A percentile compares a stretch with the other conserved stretches of the same genome.
Evolutionary conservation across 2,329 filamentous ascomycete species (phyloP).

Genomic region (Diplodia scrobiculata): DNA sequence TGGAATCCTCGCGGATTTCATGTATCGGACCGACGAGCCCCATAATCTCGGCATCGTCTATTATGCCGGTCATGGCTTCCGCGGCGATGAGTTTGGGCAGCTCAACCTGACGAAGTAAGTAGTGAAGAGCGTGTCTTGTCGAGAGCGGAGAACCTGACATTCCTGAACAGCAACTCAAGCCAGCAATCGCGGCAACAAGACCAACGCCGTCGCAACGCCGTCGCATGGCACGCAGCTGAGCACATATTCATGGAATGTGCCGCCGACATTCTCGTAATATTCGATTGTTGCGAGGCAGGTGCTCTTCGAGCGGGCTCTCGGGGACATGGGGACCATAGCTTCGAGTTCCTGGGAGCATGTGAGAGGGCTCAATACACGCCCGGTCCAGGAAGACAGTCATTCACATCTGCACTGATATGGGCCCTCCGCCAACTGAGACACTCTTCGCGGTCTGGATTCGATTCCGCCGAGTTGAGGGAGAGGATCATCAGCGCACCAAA

Average conservation of each 20-base stretch:
- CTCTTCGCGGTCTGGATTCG: background rate
- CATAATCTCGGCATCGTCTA: conserved; percentile 1
- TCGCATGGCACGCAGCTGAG: background rate
- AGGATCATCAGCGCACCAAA: background rate
- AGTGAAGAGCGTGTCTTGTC: background rate
- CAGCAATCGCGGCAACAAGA: background rate
- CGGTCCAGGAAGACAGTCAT: background rate
- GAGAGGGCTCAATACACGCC: background rate
- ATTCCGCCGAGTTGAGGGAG: background rate
- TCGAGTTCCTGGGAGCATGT: conserved; percentile 9
- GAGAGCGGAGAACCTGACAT: background rate
- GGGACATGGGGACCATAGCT: background rate
- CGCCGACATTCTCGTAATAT: conserved; percentile 34
- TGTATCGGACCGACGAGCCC: background rate
- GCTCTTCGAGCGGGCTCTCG: conserved; percentile 28
- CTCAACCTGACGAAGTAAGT: background rate
- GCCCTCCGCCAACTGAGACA: background rate
- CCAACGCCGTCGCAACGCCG: background rate
- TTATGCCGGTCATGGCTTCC: conserved; percentile 1
- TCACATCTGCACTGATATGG: background rate
- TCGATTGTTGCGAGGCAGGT: conserved; percentile 36
- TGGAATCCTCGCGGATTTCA: background rate
- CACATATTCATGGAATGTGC: conserved; percentile 20
- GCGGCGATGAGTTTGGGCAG: background rate
- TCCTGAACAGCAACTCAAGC: background rate